These are phyloP conservation scores for Naganishia sp. DNA, from an alignment of 1,284 basidiomycete species.

Conservation along the genomic window DNA sequence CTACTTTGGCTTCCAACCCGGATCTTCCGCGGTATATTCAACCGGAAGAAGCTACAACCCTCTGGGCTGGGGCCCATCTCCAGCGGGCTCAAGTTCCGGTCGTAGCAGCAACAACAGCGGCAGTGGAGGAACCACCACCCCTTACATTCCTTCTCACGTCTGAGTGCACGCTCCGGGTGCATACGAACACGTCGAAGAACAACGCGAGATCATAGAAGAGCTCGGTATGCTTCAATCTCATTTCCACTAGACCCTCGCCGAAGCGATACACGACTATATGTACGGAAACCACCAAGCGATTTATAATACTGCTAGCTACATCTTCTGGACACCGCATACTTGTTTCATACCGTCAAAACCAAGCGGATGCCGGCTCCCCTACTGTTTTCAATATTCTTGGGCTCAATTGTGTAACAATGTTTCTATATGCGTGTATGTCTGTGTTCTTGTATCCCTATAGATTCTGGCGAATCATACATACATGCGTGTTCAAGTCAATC, in stretches of 20 bases:
- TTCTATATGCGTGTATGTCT: neutral
- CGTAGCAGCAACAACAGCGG: conserved; percentile 17
- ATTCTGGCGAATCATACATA: neutral
- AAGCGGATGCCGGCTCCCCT: neutral
- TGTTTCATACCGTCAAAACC: neutral
- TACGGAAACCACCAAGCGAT: too few relatives aligned
- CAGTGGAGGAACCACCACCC: conserved; percentile 22
- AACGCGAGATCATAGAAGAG: too few relatives aligned
- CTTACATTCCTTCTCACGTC: conserved; percentile 9
- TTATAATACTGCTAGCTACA: neutral
- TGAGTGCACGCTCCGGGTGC: neutral
- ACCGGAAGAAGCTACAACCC: conserved; percentile 6
- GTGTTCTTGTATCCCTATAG: neutral
- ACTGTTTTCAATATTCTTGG: neutral
- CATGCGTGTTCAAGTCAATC: neutral
- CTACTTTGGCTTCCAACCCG: conserved; percentile 27
- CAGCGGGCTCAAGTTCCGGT: conserved; percentile 6
- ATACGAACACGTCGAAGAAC: neutral
- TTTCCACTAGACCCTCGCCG: too few relatives aligned
- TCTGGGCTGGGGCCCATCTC: conserved; percentile 11
- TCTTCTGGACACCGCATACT: neutral
- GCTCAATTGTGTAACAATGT: neutral
- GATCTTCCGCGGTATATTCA: conserved; percentile 2
- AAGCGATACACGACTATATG: too few relatives aligned
- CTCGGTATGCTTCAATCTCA: too few relatives aligned